A percentile compares a stretch with the other conserved stretches of the same genome.
Conservation (phyloP, 306 rosid genomes). For the peach (Prunus persica) region Prunus_persica_NCBIv2 NC_034011.1:22403001-22403500, state of each 20-base stretch:
- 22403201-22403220: slow-evolving; percentile 62
- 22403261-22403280: slow-evolving; percentile 81
- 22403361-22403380: slow-evolving; percentile 50
- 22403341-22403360: slow-evolving; percentile 25
- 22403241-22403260: slow-evolving; percentile 62
- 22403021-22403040: slow-evolving; percentile 41
- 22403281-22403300: slow-evolving; percentile 34
- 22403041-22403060: slow-evolving; percentile 49
- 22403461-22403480: slow-evolving; percentile 61
- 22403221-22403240: slow-evolving; percentile 60
- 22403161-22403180: slow-evolving; percentile 76
- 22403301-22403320: not conserved
- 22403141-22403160: slow-evolving; percentile 54
- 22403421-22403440: slow-evolving; percentile 52
- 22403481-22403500: slow-evolving; percentile 63
- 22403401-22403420: slow-evolving; percentile 60
- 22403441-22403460: slow-evolving; percentile 50
- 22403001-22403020: not conserved
- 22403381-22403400: slow-evolving; percentile 41
- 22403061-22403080: not conserved
- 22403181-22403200: slow-evolving; percentile 53
- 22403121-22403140: not conserved
- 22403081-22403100: slow-evolving; percentile 19
- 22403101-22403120: not conserved
- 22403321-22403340: not conserved